A percentile compares a stretch with the other conserved stretches of the same genome.
Conservation (phyloP, 345 rosid genomes). For the Triadica sebifera region DNA sequence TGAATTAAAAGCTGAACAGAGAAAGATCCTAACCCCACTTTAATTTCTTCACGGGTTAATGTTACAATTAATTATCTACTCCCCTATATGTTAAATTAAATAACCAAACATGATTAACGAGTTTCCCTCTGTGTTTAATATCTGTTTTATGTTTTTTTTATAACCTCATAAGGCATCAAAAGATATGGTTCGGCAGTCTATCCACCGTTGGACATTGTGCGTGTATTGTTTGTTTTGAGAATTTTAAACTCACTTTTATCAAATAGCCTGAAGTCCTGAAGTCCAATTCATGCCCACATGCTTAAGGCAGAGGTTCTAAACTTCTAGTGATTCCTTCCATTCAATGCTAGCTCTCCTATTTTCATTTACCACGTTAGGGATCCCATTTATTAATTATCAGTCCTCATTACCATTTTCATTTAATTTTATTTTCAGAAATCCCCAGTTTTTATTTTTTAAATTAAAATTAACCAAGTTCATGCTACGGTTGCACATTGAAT, state of each 20-base stretch:
- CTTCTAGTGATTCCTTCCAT: background rate
- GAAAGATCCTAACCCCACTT: background rate
- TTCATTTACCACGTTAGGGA: background rate
- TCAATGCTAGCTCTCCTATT: conserved; percentile 1
- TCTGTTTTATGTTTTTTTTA: conserved; percentile 19
- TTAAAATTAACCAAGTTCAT: too few species aligned
- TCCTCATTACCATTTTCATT: background rate
- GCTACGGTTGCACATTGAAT: too few species aligned
- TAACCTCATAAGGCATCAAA: conserved; percentile 10
- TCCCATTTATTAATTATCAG: too few species aligned
- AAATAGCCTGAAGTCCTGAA: too few species aligned
- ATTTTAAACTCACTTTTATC: too few species aligned
- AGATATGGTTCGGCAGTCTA: conserved; percentile 35
- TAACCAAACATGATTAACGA: too few species aligned
- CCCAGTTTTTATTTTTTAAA: too few species aligned
- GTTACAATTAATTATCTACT: too few species aligned
- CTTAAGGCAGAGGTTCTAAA: background rate
- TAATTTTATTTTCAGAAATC: background rate
- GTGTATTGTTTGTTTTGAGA: conserved; percentile 6
- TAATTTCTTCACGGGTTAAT: too few species aligned
- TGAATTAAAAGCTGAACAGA: conserved; percentile 24
- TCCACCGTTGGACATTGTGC: conserved; percentile 32
- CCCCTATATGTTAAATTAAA: too few species aligned
- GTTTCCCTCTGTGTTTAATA: background rate
- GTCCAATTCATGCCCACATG: too few species aligned